Conservation (phyloP, 2,329 filamentous ascomycete genomes). For the Claviceps fusiformis region DNA sequence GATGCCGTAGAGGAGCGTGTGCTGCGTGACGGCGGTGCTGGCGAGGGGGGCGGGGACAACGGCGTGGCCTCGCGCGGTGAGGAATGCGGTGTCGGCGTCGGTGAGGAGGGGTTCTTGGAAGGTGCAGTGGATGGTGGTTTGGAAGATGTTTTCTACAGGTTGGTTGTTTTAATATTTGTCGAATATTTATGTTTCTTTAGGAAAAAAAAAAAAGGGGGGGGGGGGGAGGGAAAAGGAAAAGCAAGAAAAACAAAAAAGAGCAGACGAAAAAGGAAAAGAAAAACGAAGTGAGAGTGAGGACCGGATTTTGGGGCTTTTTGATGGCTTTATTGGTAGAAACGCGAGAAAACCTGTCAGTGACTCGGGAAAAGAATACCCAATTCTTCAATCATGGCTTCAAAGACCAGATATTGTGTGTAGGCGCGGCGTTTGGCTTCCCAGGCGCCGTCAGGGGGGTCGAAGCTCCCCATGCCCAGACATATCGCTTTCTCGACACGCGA, state of each 20-base stretch:
- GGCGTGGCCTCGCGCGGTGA: slow-evolving; percentile 38
- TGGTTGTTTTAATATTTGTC: too few relatives aligned
- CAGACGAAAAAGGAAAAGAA: background rate
- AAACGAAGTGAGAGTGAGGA: background rate
- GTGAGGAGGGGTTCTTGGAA: slow-evolving; percentile 49
- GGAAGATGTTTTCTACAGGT: background rate
- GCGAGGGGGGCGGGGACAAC: slow-evolving; percentile 38
- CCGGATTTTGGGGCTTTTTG: too few relatives aligned
- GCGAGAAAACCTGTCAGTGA: too few relatives aligned
- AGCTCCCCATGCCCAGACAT: slow-evolving; percentile 42
- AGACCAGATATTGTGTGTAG: slow-evolving; percentile 39
- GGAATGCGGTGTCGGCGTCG: slow-evolving; percentile 33
- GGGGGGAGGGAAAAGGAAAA: background rate
- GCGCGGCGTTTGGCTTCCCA: slow-evolving; percentile 32
- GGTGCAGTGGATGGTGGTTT: slow-evolving; percentile 25
- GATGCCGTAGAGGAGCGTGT: slow-evolving; percentile 46
- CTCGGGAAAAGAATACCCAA: slow-evolving; percentile 21
- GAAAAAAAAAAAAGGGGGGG: background rate
- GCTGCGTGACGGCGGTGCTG: slow-evolving; percentile 32
- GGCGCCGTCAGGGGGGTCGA: slow-evolving; percentile 34
- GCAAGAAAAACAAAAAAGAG: too few relatives aligned
- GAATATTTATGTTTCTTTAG: background rate
- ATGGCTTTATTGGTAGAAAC: too few relatives aligned
- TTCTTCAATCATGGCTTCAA: slow-evolving; percentile 31
- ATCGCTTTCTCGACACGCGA: slow-evolving; percentile 28